A percentile compares a stretch with the other conserved stretches of the same genome.
phyloP scores from a whole-genome alignment of 1,139 yeast species.

The Yamadazyma aaseri region DNA sequence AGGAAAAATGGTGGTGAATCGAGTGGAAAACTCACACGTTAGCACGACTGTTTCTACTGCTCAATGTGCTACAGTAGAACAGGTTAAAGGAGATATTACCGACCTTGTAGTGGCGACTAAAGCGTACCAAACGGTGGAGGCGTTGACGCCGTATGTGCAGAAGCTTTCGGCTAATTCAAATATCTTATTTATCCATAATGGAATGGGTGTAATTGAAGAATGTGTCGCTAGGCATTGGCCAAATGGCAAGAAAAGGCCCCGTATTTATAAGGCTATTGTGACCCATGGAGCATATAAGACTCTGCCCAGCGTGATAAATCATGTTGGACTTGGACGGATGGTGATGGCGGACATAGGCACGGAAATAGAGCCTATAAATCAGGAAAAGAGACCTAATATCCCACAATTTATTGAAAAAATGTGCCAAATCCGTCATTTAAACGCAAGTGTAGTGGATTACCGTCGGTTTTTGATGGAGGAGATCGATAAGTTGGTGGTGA shows the following conservation, averaged over 20 bases:
- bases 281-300: slow-evolving; percentile 72
- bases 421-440: slow-evolving; percentile 32
- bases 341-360: slow-evolving; percentile 32
- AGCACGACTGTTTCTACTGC: slow-evolving; percentile 6
- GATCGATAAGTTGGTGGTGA: slow-evolving; percentile 70
- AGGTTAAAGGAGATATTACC: slow-evolving; percentile 28
- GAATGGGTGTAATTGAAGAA: slow-evolving; percentile 64
- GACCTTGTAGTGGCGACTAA: slow-evolving; percentile 65
- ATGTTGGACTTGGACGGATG: slow-evolving; percentile 66
- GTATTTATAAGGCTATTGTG: slow-evolving; percentile 68
- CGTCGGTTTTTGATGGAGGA: slow-evolving; percentile 62
- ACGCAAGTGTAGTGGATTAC: slow-evolving; percentile 46
- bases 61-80: slow-evolving; percentile 6
- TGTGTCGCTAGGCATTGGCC: slow-evolving; percentile 57
- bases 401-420: slow-evolving; percentile 36
- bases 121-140: slow-evolving; percentile 52
- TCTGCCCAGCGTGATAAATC: slow-evolving; percentile 50
- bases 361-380: slow-evolving; percentile 16
- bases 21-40: slow-evolving; percentile 16
- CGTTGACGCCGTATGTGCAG: slow-evolving; percentile 44
- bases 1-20: slow-evolving; percentile 14
- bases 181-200: slow-evolving; percentile 73
- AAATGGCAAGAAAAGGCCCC: slow-evolving; percentile 46
- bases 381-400: slow-evolving; percentile 13
- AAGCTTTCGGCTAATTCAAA: slow-evolving; percentile 46